phyloP scores from a whole-genome alignment of 2,329 filamentous ascomycete species.

The Cercospora canescens region DNA sequence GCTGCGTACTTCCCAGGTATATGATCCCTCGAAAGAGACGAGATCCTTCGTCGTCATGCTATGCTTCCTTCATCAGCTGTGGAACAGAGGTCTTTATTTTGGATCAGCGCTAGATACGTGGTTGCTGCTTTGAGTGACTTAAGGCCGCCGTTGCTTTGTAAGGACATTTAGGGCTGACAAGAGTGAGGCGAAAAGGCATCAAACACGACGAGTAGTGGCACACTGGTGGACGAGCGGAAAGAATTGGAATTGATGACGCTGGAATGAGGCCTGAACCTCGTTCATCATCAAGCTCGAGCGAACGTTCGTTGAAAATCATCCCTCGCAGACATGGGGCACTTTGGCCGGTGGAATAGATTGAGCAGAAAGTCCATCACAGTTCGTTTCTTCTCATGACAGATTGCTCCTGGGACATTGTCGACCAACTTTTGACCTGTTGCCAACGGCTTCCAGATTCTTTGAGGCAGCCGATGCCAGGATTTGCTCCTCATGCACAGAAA shows the following conservation, averaged over 20 bases:
- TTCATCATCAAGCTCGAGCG: no score
- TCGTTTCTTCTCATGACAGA: no score
- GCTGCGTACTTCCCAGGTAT: background rate
- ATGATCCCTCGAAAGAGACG: background rate
- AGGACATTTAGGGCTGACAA: background rate
- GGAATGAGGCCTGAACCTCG: background rate
- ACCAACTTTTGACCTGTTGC: no score
- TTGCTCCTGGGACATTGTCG: no score
- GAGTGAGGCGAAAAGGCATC: background rate
- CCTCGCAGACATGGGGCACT: no score
- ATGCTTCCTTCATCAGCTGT: background rate
- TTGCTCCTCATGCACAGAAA: no score
- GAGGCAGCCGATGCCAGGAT: no score
- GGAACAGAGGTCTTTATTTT: background rate
- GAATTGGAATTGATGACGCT: background rate
- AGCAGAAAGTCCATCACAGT: no score
- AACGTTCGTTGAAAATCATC: no score
- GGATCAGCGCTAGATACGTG: background rate
- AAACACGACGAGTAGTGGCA: background rate
- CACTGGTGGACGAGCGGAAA: background rate
- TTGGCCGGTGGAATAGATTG: no score
- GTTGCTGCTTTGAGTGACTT: background rate
- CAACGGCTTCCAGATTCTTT: no score
- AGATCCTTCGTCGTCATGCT: background rate
- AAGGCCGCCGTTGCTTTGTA: background rate